Base-by-base conservation (phyloP, 768 basidiomycete genomes). In the Tricholoma terreum region DNA sequence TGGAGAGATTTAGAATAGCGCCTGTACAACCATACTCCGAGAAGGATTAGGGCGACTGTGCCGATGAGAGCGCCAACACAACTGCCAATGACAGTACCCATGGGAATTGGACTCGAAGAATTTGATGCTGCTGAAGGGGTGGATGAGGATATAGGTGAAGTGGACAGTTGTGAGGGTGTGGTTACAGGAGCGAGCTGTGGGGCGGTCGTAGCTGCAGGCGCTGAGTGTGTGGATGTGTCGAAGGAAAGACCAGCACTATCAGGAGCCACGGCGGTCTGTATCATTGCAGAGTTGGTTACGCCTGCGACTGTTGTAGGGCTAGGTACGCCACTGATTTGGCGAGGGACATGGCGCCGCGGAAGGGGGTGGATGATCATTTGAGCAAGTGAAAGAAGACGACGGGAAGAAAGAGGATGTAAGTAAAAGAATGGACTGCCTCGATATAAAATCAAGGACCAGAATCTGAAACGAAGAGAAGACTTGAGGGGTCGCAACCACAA, bases 61-160 rank as follows among this genome's bases (percentile, higher is more conserved):
- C 85, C 80, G 36, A 80, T 79, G 62, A 88, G 78, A 22, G 85
- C 83, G 4, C 80, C 87, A 1, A 87, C 72, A 60, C 87, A 89
- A 19, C 79, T 78, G 4, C 80, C 87, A 33, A 90, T 74, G 33
- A 87, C 86, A 5, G 84, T 80, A 56, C 78, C 74, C 56, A 80
- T 62, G 4, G 81, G 65, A 14, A 83, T 80, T 4, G 69, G 57
- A 17, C 69, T 69, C 36, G 63, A 59, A 15, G 67, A 55, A 48
- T 62, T 56, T 24, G 72, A 67, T 33, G 70, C 62, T 1, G 60
- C 61, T 10, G 66, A 53, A 2, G 59, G 27, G 14, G 68, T 33
- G 17, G 58, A 34, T 12, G 65, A 57, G 4, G 70, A 27, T 24
- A 58, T 30, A n/a, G 69, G 27, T 17, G 58, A 15, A 59, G 62